Conservation (phyloP, 108 stramenopile species). For the Nitzschia inconspicua region DNA sequence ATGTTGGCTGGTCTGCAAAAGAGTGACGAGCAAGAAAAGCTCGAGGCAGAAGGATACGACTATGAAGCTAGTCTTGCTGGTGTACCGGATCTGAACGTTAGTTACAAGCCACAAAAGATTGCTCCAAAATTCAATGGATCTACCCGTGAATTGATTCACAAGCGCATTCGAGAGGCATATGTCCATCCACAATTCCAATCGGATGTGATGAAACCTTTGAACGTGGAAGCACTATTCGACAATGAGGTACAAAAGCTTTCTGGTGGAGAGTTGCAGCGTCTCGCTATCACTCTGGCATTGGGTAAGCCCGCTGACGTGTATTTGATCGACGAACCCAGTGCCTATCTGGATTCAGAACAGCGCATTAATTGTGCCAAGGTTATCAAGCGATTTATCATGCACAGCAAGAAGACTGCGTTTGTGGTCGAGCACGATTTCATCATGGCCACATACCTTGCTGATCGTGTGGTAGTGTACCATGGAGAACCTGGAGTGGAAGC, state of each 20-base stretch:
- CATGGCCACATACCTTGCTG: conserved; percentile 99
- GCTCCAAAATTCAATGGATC: conserved; percentile 96
- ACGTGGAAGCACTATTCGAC: conserved; percentile 93
- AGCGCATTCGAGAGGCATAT: conserved; percentile 92
- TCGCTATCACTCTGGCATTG: conserved; percentile 93
- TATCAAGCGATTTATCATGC: conserved; percentile 99
- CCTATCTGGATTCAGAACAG: conserved; percentile 98
- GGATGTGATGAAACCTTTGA: conserved; percentile 97
- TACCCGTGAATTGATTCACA: conserved; percentile 95
- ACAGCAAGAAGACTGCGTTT: conserved; percentile 98
- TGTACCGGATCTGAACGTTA: conserved; percentile 93
- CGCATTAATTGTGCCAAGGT: conserved; percentile 98
- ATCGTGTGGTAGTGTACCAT: conserved; percentile 96
- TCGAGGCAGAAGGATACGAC: conserved; percentile 74
- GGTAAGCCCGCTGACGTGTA: conserved; percentile 98
- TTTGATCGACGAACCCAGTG: conserved; percentile 99
- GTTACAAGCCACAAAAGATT: conserved; percentile 99
- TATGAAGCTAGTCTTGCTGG: conserved; percentile 86
- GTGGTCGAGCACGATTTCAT: conserved; percentile 99
- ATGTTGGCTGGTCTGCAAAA: conserved; percentile 97
- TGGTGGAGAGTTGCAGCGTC: conserved; percentile 98
- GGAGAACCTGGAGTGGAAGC: conserved; percentile 95
- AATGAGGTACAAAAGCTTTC: conserved; percentile 97
- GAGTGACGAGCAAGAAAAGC: conserved; percentile 84
- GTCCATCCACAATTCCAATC: conserved; percentile 97